Base-by-base conservation (phyloP, 2,329 filamentous ascomycete genomes). In the Cercospora nicotianae region DNA sequence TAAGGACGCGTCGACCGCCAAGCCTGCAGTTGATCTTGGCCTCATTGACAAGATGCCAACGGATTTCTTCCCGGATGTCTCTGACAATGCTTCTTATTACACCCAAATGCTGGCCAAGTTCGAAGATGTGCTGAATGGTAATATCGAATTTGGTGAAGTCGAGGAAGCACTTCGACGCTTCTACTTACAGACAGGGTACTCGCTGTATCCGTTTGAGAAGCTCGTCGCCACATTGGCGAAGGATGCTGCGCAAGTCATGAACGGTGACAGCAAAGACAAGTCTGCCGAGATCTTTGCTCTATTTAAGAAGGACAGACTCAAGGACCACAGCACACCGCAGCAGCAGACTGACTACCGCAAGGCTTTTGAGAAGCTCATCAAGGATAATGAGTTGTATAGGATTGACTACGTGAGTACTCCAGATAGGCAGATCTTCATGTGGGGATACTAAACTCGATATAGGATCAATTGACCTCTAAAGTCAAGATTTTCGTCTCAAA, bases 141-240 rank as follows among this genome's bases (percentile, higher is more conserved):
- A 96, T 9, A 84, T 94, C 42, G 95, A 98, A 63, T 89, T 94
- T 79, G 85, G 83, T 63, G 89, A 92, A 31, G 92, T 96, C 73
- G 94, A 98, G 79, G 94, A 98, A 75, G 91, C 93, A 5, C 85
- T 99, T 66, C 91, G 95, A 26, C 91, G 94, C 72, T 97, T 93
- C 81, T 99, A 97, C 78, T 85, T 98, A 67, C 90, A 91, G 77
- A 91, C 89, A 72, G 95, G 95, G 6, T 99, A 94, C 91, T 93
- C 93, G 75, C 82, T 98, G 45, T 99, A 98, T 82, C 94, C 92
- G 4, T 89, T 98, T 71, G 92, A 96, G 76, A 94, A 96, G 77
- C 88, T 97, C 31, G 87, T 98, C 63, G 89, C 89, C 76, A 90
- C 90, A 1, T 87, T 97, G 45, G 90, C 91, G 67, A 91, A 93